phyloP scores from a whole-genome alignment of 1,284 basidiomycete species.

The Inonotus obliquus region DNA sequence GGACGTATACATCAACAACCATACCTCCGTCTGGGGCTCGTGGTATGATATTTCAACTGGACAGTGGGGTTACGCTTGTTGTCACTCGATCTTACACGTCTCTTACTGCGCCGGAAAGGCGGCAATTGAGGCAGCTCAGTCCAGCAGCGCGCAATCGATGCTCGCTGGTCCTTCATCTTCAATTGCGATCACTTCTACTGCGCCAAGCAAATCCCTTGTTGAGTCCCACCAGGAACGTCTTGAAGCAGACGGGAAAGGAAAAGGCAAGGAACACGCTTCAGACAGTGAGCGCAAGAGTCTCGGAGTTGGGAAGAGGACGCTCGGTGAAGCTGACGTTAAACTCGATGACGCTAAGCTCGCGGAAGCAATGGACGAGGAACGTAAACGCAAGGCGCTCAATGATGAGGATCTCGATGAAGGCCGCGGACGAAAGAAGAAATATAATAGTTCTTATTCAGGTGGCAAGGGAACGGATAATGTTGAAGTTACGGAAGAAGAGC shows the following conservation, averaged over 20 bases:
- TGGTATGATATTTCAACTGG: slow-evolving; percentile 76
- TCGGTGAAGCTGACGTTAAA: slow-evolving; percentile 72
- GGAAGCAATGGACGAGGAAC: slow-evolving; percentile 73
- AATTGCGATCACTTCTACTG: slow-evolving; percentile 23
- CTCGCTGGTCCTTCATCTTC: slow-evolving; percentile 40
- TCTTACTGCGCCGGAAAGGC: slow-evolving; percentile 93
- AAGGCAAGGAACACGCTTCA: slow-evolving; percentile 29
- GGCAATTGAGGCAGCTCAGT: slow-evolving; percentile 75
- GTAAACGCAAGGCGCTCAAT: slow-evolving; percentile 64
- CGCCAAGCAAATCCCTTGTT: slow-evolving; percentile 24
- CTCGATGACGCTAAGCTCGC: slow-evolving; percentile 67
- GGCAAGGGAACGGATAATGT: slow-evolving; percentile 37
- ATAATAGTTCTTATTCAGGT: slow-evolving; percentile 39
- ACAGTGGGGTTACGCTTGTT: slow-evolving; percentile 93
- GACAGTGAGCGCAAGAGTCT: slow-evolving; percentile 40
- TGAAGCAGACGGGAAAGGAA: slow-evolving; percentile 31
- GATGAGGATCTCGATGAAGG: slow-evolving; percentile 54
- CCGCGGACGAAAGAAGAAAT: slow-evolving; percentile 52
- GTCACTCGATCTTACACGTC: slow-evolving; percentile 81
- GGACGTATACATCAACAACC: slow-evolving; percentile 93
- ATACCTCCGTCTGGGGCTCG: slow-evolving; percentile 93
- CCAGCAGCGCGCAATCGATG: slow-evolving; percentile 66
- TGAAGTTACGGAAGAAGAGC: slow-evolving; percentile 89
- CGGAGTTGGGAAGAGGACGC: slow-evolving; percentile 50
- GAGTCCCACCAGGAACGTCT: slow-evolving; percentile 22